Evolutionary conservation across 2,329 filamentous ascomycete genomes (phyloP), one percentile per base, ranked within the genome.

Genomic region (Raffaelea ambrosiae): DNA sequence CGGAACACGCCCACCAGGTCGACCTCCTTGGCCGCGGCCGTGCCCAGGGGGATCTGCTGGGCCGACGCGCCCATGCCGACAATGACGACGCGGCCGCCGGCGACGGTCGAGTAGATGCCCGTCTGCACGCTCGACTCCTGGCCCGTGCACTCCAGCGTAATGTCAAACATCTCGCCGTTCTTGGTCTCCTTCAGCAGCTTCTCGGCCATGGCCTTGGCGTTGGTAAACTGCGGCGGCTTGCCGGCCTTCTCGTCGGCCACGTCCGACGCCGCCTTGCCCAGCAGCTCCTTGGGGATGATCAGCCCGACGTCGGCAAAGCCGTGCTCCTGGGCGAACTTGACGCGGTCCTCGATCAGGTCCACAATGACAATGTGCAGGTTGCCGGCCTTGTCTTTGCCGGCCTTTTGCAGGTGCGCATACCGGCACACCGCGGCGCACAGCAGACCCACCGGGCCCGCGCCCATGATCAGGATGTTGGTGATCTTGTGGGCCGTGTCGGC

Each of bases 101-200:
- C 77, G 52, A 74, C 73, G 14, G 82, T 81, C 2, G 73, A 64
- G 57, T 86, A 90, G 48, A 90, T 88, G 4, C 82, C 76, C 5
- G 80, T 79, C 61, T 90, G 86, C 56, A 88, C 71, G 57, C 85
- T 90, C 0, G 79, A 77, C 59, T 87, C 84, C 20, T 88, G 85
- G 9, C 86, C 86, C 0, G 86, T 90, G 60, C 85, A 89, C 66
- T 90, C 86, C 58, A 85, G 88, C 3, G 84, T 83, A 7, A 50
- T 42, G 2, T 78, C 77, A 44, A 79, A 75, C 0, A 86, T 75
- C 58, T 87, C 81, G 0, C 69, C 78, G 51, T 86, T 72, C 10
- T 31, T 33, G 13, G 23, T 40, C 20, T 47, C n/a, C 13, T 74
- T 70, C 3, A 50, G 40, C 26, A 50, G 45, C 20, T 33, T 44